Conservation (phyloP, 2,329 filamentous ascomycete genomes). For the Alternaria gaisen region DNA sequence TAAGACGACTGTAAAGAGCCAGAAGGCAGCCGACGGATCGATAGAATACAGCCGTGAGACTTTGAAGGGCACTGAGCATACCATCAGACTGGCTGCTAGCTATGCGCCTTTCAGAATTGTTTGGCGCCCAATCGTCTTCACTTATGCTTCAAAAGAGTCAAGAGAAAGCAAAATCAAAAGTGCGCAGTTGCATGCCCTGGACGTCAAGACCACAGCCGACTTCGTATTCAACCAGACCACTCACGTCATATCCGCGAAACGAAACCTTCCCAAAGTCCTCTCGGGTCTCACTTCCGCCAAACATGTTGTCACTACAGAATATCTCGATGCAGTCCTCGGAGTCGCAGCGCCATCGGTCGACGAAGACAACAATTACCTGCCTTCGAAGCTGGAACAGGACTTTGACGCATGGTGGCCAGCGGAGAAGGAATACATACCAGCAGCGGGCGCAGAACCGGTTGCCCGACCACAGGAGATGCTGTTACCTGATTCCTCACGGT, state of each 20-base stretch:
- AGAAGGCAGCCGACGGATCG: conserved; percentile 54
- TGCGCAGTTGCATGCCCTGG: conserved; percentile 78
- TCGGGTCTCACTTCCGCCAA: conserved; percentile 85
- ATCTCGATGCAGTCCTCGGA: conserved; percentile 74
- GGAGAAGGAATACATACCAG: conserved; percentile 74
- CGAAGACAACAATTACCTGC: conserved; percentile 57
- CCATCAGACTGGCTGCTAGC: conserved; percentile 76
- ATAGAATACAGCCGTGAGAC: conserved; percentile 37
- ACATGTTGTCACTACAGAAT: conserved; percentile 77
- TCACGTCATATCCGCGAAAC: conserved; percentile 86
- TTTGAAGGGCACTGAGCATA: conserved; percentile 59
- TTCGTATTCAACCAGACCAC: conserved; percentile 78
- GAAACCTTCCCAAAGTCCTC: conserved; percentile 87
- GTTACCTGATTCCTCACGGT: conserved; percentile 71
- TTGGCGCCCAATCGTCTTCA: conserved; percentile 84
- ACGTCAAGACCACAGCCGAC: conserved; percentile 82
- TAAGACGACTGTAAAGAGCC: conserved; percentile 69
- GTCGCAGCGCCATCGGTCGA: conserved; percentile 59
- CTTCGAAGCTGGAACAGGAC: conserved; percentile 75
- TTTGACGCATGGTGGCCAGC: conserved; percentile 83
- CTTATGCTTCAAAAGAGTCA: conserved; percentile 78
- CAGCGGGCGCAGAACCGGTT: conserved; percentile 77
- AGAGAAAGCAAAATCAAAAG: conserved; percentile 61
- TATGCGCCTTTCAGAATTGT: conserved; percentile 72
- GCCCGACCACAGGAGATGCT: conserved; percentile 74